Evolutionary conservation across 331 rosid genomes (phyloP).

Genomic region (Saraca asoca): DNA sequence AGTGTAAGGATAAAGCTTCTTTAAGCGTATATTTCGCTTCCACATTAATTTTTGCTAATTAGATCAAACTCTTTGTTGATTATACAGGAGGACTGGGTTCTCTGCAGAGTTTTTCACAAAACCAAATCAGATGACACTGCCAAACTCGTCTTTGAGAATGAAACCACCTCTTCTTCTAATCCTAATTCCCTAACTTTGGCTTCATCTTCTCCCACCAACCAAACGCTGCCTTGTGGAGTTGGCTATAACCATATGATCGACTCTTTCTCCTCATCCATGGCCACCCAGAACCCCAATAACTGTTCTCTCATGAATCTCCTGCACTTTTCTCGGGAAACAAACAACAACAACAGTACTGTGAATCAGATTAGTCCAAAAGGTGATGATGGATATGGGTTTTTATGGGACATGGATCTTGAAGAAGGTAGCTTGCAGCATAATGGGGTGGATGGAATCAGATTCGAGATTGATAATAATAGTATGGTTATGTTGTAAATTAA

Average conservation of each 20-base stretch:
- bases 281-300: slow-evolving; percentile 38
- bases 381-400: slow-evolving; percentile 56
- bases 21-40: slow-evolving; percentile 25
- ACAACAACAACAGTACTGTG: slow-evolving; percentile 27
- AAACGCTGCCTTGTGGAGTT: slow-evolving; percentile 40
- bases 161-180: slow-evolving; percentile 27
- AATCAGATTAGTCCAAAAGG: slow-evolving; percentile 46
- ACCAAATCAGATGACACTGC: slow-evolving; percentile 51
- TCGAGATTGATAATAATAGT: slow-evolving; percentile 57
- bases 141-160: slow-evolving; percentile 44
- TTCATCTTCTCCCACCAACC: slow-evolving; percentile 50
- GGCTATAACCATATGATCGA: slow-evolving; percentile 38
- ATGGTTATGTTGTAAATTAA: slow-evolving; percentile 51
- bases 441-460: slow-evolving; percentile 59
- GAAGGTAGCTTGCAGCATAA: slow-evolving; percentile 52
- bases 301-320: slow-evolving; percentile 52
- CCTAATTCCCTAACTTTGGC: slow-evolving; percentile 43
- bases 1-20: slow-evolving; percentile 38
- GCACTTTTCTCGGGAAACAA: slow-evolving; percentile 48
- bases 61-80: slow-evolving; percentile 27
- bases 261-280: slow-evolving; percentile 44
- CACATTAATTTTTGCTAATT: slow-evolving; percentile 31
- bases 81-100: slow-evolving; percentile 88
- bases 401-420: slow-evolving; percentile 75
- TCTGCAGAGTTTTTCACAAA: slow-evolving; percentile 85